Percentiles rank a stretch among this genome's conserved stretches.
phyloP scores from a whole-genome alignment of 1,139 yeast genomes.

The Candida frijolesensis region DNA sequence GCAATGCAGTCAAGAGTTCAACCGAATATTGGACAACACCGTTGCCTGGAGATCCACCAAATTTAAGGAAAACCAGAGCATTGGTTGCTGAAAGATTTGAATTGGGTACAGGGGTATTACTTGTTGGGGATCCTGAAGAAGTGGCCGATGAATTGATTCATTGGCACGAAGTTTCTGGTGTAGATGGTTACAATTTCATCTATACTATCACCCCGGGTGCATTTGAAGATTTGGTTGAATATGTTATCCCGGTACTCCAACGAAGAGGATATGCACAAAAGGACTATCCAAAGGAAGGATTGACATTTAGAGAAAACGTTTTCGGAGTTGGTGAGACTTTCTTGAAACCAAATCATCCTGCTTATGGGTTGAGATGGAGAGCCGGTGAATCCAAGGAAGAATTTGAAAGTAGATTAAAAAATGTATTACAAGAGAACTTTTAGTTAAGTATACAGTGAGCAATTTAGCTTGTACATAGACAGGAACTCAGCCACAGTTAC shows the following conservation, averaged over 20 bases:
- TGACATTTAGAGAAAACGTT: slow-evolving; percentile 23
- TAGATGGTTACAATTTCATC: slow-evolving; percentile 27
- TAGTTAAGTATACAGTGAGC: neutral
- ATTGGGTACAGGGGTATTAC: slow-evolving; percentile 26
- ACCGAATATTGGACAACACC: slow-evolving; percentile 28
- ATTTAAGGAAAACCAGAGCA: slow-evolving; percentile 24
- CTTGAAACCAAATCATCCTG: slow-evolving; percentile 30
- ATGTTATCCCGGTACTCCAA: slow-evolving; percentile 23
- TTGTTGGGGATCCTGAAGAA: slow-evolving; percentile 23
- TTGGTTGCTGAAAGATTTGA: slow-evolving; percentile 21
- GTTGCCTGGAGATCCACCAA: slow-evolving; percentile 23
- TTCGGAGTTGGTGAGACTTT: slow-evolving; percentile 21
- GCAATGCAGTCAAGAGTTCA: slow-evolving; percentile 26
- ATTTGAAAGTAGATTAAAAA: slow-evolving; percentile 25
- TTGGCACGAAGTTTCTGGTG: slow-evolving; percentile 28
- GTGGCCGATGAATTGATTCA: slow-evolving; percentile 26
- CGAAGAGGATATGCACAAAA: slow-evolving; percentile 25
- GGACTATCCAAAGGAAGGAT: slow-evolving; percentile 24
- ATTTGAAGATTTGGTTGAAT: slow-evolving; percentile 25
- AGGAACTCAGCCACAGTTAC: neutral
- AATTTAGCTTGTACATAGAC: neutral
- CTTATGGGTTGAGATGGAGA: slow-evolving; percentile 37
- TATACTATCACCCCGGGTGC: slow-evolving; percentile 25
- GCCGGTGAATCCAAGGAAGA: slow-evolving; percentile 35
- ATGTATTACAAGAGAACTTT: slow-evolving; percentile 15